phyloP scores from a whole-genome alignment of 164 flowering plant species.

The Magnolia sinica region DNA sequence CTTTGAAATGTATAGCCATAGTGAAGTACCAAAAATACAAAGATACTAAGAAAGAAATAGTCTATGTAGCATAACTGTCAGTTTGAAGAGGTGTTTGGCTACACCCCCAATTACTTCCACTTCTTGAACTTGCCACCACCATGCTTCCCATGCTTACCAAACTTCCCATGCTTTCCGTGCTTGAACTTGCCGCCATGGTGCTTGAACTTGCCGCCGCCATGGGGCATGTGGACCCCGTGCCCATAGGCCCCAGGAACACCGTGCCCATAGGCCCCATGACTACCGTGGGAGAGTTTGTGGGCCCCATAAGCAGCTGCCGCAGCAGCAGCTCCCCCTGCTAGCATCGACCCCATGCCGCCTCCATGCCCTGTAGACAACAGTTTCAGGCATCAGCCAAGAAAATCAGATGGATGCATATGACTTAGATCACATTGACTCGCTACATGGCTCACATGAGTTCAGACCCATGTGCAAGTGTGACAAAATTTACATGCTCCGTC shows the following conservation, averaged over 20 bases:
- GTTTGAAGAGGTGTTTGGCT: neutral
- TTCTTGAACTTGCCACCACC: constrained; percentile 50
- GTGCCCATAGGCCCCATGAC: constrained; percentile 7
- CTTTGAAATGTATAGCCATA: too few species aligned
- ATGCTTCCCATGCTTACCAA: constrained; percentile 33
- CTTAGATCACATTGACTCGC: too few species aligned
- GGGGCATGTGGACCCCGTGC: constrained; percentile 24
- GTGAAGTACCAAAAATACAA: neutral
- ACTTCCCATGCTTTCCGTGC: constrained; percentile 34
- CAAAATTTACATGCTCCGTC: too few species aligned
- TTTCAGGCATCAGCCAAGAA: neutral
- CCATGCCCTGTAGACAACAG: constrained; percentile 36
- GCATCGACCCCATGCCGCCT: constrained; percentile 42
- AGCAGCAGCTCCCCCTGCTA: constrained; percentile 82
- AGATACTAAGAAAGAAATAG: neutral
- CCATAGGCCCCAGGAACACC: constrained; percentile 22
- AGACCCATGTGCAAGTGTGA: too few species aligned
- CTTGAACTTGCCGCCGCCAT: constrained; percentile 39
- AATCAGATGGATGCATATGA: too few species aligned
- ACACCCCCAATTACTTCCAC: constrained; percentile 54
- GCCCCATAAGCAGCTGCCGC: constrained; percentile 67
- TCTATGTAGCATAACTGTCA: neutral
- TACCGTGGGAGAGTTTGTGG: constrained; percentile 35
- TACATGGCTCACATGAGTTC: too few species aligned
- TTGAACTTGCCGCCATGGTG: constrained; percentile 34